These are phyloP conservation scores for Hericium coralloides DNA, from an alignment of 768 basidiomycete species.

Conservation along the genomic window DNA sequence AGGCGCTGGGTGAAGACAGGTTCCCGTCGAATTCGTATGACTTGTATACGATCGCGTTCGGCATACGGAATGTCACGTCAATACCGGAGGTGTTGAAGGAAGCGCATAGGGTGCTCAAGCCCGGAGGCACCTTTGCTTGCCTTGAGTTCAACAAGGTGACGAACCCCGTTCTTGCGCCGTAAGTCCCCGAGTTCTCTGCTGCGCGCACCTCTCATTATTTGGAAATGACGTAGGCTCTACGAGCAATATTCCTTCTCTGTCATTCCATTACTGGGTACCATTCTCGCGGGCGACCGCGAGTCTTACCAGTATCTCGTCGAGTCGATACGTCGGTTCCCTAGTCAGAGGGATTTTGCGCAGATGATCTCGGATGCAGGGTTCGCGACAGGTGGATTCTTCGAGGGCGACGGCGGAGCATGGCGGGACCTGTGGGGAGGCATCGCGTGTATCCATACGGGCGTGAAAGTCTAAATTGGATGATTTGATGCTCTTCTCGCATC, in stretches of 20 bases:
- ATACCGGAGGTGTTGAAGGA: slow-evolving; percentile 81
- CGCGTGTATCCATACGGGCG: slow-evolving; percentile 76
- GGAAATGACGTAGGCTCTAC: slow-evolving; percentile 54
- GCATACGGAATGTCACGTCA: slow-evolving; percentile 95
- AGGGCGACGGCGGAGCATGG: slow-evolving; percentile 80
- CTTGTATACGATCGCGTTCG: slow-evolving; percentile 97
- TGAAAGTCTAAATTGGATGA: slow-evolving; percentile 47
- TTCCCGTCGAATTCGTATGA: slow-evolving; percentile 85
- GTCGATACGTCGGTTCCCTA: slow-evolving; percentile 90
- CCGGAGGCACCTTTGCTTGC: slow-evolving; percentile 91
- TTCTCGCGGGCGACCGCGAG: slow-evolving; percentile 88
- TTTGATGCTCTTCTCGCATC: too few species aligned
- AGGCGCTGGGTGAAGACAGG: slow-evolving; percentile 52
- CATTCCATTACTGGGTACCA: slow-evolving; percentile 92
- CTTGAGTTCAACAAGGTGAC: slow-evolving; percentile 92
- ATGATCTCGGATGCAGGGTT: slow-evolving; percentile 89
- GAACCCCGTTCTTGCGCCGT: slow-evolving; percentile 83
- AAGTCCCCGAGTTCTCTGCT: slow-evolving; percentile 26
- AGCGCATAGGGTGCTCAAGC: slow-evolving; percentile 90
- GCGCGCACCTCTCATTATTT: neutral
- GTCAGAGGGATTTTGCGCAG: slow-evolving; percentile 76
- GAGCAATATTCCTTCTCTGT: slow-evolving; percentile 94
- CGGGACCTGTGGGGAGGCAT: slow-evolving; percentile 82
- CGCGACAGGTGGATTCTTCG: slow-evolving; percentile 44
- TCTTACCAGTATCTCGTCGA: slow-evolving; percentile 98